Evolutionary conservation across 495 filamentous ascomycete genomes (phyloP), one percentile per base, ranked within the genome.

Genomic region (Neurospora sp.): DNA sequence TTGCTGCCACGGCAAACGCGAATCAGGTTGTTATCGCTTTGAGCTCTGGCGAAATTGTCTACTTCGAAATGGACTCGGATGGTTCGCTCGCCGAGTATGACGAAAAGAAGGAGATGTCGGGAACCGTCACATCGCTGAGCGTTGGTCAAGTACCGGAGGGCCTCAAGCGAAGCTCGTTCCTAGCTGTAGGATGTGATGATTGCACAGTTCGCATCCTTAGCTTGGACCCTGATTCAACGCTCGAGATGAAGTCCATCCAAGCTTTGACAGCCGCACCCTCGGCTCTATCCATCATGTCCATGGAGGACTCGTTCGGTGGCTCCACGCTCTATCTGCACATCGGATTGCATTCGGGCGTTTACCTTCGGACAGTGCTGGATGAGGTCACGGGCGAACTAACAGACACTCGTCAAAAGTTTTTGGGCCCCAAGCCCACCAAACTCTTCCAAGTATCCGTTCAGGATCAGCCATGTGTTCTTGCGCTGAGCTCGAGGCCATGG

Each of bases 161-260:
- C 35, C 88, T 93, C 22, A 82, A 93, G 61, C 86, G 96, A 74
- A 95, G 92, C 76, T 90, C 92, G 3, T 98, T 95, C 82, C 83
- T 98, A 47, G 96, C 96, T 71, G 96, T 99, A 70, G 96, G 96
- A 12, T 98, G 94, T 79, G 94, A 97, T 78, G 96, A 99, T 79
- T 94, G 93, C 40, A 97, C 96, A 2, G 94, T 99, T 47, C 90
- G 96, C 53, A 94, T 99, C 68, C 86, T 97, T 68, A 95, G 91
- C 76, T 84, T 98, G 70, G 94, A 96, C 77, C 93, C 94, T 1
- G 94, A 97, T 74, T 91, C 91, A 0, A 96, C 93, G 0, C 82
- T 99, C 14, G 93, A 97, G 76, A 94, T 91, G 79, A 96, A 96
- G 76, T 97, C 93, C 7, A 92, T 99, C 37, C 96, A 98, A 80